Percentiles rank a stretch among this genome's conserved stretches.
phyloP scores from a whole-genome alignment of 139 green algal species.

The Trebouxia sp. region DNA sequence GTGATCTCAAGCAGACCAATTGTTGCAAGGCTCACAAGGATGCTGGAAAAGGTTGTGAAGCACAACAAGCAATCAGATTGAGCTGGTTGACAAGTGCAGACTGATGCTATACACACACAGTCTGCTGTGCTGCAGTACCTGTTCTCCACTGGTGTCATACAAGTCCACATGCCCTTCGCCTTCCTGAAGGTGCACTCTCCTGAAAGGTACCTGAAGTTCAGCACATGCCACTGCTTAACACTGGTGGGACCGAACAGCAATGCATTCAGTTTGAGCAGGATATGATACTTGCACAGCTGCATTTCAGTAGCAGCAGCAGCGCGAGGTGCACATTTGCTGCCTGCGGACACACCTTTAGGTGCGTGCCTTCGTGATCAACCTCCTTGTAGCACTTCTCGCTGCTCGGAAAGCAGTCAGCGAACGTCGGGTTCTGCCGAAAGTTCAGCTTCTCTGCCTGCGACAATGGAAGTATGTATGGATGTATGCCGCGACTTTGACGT shows the following conservation, averaged over 20 bases:
- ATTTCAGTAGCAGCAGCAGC: background rate
- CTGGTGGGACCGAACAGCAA: no score
- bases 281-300: background rate
- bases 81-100: no score
- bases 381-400: constrained; percentile 75
- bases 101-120: no score
- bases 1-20: no score
- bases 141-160: constrained; percentile 90
- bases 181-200: constrained; percentile 78
- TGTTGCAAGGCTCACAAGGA: no score
- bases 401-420: constrained; percentile 83
- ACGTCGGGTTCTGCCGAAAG: constrained; percentile 74
- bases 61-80: no score
- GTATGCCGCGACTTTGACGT: no score
- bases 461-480: background rate
- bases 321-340: no score
- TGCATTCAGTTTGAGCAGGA: no score
- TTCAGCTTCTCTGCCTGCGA: constrained; percentile 41
- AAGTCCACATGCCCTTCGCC: constrained; percentile 80
- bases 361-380: constrained; percentile 58
- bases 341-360: constrained; percentile 45
- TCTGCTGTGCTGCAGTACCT: constrained; percentile 62
- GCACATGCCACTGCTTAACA: background rate
- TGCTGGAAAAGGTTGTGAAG: no score
- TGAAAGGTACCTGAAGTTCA: constrained; percentile 76